Evolutionary conservation across 768 basidiomycete species (phyloP), one percentile per base, ranked within the genome.

Genomic region (Fibroporia radiculosa): DNA sequence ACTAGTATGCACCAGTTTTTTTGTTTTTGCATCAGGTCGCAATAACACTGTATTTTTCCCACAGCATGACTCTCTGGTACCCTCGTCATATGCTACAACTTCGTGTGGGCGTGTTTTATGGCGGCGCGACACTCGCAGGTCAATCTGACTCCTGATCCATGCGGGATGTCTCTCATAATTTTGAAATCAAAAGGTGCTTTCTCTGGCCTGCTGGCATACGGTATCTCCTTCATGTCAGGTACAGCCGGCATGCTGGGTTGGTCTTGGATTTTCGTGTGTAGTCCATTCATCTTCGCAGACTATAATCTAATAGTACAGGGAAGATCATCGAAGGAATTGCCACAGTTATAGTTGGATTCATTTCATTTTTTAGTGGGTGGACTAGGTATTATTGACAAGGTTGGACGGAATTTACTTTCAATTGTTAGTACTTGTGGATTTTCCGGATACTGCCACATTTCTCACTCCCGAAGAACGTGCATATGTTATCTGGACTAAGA

Each of bases 321-420:
- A 46, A 78, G 76, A 80, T 82, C 43, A 50, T 84, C 25, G 83
- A 84, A 57, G 84, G 84, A 6, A 63, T 78, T 19, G 62, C 69
- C 6, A 86, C 84, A 1, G 70, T 84, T 3, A 51, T 69, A 0
- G 75, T 80, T 11, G 82, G 74, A 0, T 20, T 76, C 12, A 37
- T 79, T 13, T 73, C 79, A 0, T 70, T 73, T 49, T 66, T 79
- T 31, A 63, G 80, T 75, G 46, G 38, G 67, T 44, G 0, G 6
- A 1, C 23, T 23, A 14, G 11, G 16, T 29, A 13, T 46, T 19
- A 16, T 6, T 19, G 32, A 24, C 18, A 8, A 3, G 18, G 6
- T 20, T 20, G 27, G 38, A 24, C 22, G 18, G 16, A 40, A 12
- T 6, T 40, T 13, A 32, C 22, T 16, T 4, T 16, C 27, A 4